A percentile compares a stretch with the other conserved stretches of the same genome.
phyloP scores from a whole-genome alignment of 805 yeast genomes.

The Wickerhamomyces alni region DNA sequence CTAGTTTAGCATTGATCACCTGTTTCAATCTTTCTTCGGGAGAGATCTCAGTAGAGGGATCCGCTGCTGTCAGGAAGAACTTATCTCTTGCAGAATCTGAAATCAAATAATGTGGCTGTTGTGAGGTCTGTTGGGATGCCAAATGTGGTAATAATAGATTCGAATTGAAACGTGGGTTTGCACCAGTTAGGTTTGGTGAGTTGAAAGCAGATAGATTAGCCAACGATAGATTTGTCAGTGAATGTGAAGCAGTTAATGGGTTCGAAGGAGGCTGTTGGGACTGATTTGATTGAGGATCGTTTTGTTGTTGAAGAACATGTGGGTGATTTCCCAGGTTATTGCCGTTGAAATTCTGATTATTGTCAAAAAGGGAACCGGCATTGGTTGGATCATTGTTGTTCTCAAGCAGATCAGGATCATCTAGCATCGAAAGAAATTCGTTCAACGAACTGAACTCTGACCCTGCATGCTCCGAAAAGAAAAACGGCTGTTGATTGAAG shows the following conservation, averaged over 20 bases:
- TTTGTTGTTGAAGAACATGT: neutral
- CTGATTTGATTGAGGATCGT: neutral
- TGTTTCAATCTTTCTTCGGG: slow-evolving; percentile 92
- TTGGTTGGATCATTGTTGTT: neutral
- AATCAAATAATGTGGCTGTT: slow-evolving; percentile 15
- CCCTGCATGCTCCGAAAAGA: slow-evolving; percentile 88
- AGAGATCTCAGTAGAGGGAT: slow-evolving; percentile 89
- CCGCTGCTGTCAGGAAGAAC: slow-evolving; percentile 93
- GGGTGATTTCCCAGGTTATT: neutral
- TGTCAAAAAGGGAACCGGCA: slow-evolving; percentile 2
- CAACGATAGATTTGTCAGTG: slow-evolving; percentile 22
- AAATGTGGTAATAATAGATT: slow-evolving; percentile 4
- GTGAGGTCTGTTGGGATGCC: slow-evolving; percentile 6
- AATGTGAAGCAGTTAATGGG: slow-evolving; percentile 17
- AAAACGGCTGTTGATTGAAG: slow-evolving; percentile 59
- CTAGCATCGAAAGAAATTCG: slow-evolving; percentile 85
- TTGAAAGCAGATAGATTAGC: slow-evolving; percentile 17
- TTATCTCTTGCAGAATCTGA: slow-evolving; percentile 82
- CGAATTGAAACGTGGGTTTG: slow-evolving; percentile 8
- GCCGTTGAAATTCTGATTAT: neutral
- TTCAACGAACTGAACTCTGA: slow-evolving; percentile 86
- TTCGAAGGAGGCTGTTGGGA: slow-evolving; percentile 1
- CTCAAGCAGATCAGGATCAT: slow-evolving; percentile 68
- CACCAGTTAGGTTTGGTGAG: slow-evolving; percentile 16
- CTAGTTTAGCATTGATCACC: slow-evolving; percentile 89